Percentiles rank a stretch among this genome's conserved stretches.
phyloP scores from a whole-genome alignment of 2,329 filamentous ascomycete genomes.

The Colletotrichum sp. region DNA sequence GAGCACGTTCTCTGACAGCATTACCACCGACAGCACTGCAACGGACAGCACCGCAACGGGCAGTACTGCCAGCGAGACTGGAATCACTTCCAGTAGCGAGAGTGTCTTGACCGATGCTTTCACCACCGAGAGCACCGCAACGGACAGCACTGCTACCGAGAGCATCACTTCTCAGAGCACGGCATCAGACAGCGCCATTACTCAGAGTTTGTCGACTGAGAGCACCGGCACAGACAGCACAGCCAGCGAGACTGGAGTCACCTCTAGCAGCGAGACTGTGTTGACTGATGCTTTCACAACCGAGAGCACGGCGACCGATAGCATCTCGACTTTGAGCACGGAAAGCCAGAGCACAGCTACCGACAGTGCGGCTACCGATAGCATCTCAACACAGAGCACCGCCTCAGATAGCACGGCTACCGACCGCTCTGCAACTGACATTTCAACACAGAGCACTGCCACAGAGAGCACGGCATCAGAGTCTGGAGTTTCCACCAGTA shows the following conservation, averaged over 20 bases:
- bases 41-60: neutral
- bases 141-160: neutral
- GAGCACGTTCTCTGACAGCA: neutral
- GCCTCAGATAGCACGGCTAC: neutral
- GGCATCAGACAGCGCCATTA: neutral
- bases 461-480: neutral
- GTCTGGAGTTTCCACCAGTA: neutral
- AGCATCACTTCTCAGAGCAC: neutral
- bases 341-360: neutral
- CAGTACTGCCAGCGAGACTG: neutral
- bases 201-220: neutral
- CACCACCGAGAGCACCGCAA: neutral
- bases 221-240: neutral
- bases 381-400: neutral
- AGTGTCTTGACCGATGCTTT: neutral
- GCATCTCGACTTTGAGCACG: neutral
- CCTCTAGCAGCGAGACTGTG: neutral
- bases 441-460: neutral
- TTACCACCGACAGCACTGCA: neutral
- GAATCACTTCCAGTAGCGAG: neutral
- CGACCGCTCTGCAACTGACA: neutral
- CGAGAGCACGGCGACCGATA: neutral
- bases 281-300: neutral
- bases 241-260: neutral
- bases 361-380: neutral